A percentile compares a stretch with the other conserved stretches of the same genome.
These are phyloP conservation scores for Erythrophleum ivorense DNA, from an alignment of 331 rosid species.

Conservation along the genomic window DNA sequence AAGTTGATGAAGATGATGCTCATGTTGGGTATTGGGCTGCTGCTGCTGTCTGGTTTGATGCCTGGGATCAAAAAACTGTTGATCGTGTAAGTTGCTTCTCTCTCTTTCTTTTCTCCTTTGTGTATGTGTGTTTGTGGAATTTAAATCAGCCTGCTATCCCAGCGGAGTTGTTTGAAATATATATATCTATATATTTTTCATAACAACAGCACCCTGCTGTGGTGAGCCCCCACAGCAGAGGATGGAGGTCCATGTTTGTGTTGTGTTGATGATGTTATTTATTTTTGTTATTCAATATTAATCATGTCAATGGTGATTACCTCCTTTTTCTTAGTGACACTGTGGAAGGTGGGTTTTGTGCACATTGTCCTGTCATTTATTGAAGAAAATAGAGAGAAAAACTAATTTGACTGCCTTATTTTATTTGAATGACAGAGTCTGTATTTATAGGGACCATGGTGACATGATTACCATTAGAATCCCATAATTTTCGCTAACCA, in stretches of 20 bases:
- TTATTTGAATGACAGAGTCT: no score
- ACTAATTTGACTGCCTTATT: no score
- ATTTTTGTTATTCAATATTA: conserved; percentile 15
- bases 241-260: background rate
- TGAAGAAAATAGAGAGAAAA: no score
- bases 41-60: conserved; percentile 87
- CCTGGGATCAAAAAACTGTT: conserved; percentile 87
- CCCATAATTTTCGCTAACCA: no score
- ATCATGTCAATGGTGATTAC: conserved; percentile 21
- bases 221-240: no score
- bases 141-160: no score
- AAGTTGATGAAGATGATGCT: conserved; percentile 61
- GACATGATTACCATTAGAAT: no score
- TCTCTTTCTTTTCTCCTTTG: background rate
- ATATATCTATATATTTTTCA: no score
- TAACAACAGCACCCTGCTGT: no score
- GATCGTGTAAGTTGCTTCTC: conserved; percentile 83
- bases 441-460: no score
- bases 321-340: conserved; percentile 1
- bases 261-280: conserved; percentile 5
- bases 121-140: background rate
- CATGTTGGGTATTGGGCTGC: conserved; percentile 91
- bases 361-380: conserved; percentile 19
- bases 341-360: conserved; percentile 8
- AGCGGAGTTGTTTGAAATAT: no score